Conservation (phyloP, 495 filamentous ascomycete species). For the Sordaria brevicollis region DNA sequence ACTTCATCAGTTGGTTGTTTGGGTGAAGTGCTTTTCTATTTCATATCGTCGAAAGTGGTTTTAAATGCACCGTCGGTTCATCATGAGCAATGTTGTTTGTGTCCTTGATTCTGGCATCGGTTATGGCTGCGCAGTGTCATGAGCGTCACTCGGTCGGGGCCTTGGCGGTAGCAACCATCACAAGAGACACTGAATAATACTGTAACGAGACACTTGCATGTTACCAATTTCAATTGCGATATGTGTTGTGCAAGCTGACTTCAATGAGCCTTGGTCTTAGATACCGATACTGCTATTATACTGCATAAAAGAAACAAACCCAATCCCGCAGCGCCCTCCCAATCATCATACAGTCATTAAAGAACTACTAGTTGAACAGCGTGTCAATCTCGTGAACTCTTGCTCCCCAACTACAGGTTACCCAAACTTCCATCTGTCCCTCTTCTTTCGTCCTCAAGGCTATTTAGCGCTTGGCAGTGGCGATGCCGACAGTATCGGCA, state of each 20-base stretch:
- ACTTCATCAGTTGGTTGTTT: neutral
- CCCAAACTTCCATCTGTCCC: neutral
- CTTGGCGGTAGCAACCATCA: neutral
- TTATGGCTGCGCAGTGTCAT: neutral
- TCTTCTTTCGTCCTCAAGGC: neutral
- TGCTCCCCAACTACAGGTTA: neutral
- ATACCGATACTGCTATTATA: neutral
- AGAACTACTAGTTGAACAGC: neutral
- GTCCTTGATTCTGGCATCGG: neutral
- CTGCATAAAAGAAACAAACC: neutral
- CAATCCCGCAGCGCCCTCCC: neutral
- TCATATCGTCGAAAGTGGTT: too few species aligned
- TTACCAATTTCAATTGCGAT: neutral
- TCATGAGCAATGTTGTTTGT: neutral
- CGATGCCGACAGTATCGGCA: conserved; percentile 75
- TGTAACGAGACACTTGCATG: neutral
- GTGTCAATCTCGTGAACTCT: neutral
- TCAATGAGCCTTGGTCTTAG: neutral
- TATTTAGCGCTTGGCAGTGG: conserved; percentile 54
- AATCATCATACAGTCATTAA: neutral
- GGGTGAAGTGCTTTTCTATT: too few species aligned
- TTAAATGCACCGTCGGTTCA: neutral
- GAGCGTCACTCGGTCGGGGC: too few species aligned
- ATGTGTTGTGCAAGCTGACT: neutral
- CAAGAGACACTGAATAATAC: neutral